Evolutionary conservation across 2,329 filamentous ascomycete genomes (phyloP), one percentile per base, ranked within the genome.

Genomic region (Fusarium fujikuroi): DNA sequence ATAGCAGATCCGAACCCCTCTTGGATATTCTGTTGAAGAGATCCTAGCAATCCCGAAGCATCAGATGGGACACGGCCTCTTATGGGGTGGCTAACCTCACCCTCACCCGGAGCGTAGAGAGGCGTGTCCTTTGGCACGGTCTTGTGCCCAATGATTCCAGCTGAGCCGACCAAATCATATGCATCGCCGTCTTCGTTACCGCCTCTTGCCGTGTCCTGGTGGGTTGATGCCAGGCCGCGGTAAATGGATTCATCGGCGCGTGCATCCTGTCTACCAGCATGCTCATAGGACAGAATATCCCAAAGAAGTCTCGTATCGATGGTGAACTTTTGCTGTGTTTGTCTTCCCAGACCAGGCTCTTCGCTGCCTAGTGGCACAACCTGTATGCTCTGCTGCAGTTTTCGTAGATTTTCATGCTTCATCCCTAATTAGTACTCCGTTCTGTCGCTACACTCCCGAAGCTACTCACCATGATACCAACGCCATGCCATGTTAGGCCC

Each of bases 221-320:
- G 3, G 0, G 9, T 44, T 2, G 39, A 57, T 15, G n/a, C 15
- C 21, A 56, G 12, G 2, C 39, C 23, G 3, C 15, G 32, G n/a
- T 44, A 57, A 4, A 61, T 25, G 1, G 59, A 61, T 1, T 57
- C 37, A 10, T 61, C 59, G 12, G 12, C 18, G 2, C 18, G 23
- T 14, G 59, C 59, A 10, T 56, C 49, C 1, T 25, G 16, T 1
- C 49, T 53, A 10, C 59, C 59, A 1, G 59, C 59, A 15, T 57
- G 39, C 11, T 61, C 59, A 7, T 61, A 57, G 2, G 10, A 61
- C 0, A 61, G 21, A 3, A 57, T 9, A 18, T 61, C 49, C 59
- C 59, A 57, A 9, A 61, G 49, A 23, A 61, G 34, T 15, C 59
- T 57, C 1, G 49, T 61, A 7, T 61, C 59, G 3, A 61, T 57